Evolutionary conservation across 2,329 filamentous ascomycete genomes (phyloP).

Genomic region (Diaporthe citrichinensis): DNA sequence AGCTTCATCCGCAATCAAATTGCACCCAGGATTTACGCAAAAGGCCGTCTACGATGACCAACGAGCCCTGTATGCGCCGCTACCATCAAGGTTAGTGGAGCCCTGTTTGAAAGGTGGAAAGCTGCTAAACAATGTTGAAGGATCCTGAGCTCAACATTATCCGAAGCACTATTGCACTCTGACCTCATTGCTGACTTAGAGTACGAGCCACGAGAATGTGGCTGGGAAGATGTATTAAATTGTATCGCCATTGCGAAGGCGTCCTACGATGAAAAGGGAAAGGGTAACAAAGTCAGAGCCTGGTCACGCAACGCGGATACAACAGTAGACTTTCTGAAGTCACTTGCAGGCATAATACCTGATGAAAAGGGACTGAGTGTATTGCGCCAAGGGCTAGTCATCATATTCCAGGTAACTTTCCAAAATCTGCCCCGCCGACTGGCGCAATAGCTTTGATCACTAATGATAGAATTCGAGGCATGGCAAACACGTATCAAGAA

Average conservation of each 20-base stretch:
- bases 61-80: neutral
- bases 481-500: constrained; percentile 22
- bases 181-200: neutral
- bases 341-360: constrained; percentile 13
- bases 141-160: neutral
- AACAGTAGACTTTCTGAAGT: neutral
- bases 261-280: neutral
- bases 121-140: neutral
- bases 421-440: accelerated
- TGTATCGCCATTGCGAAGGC: neutral
- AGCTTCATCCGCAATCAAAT: too few relatives aligned
- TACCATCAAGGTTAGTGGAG: neutral
- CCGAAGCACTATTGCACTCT: neutral
- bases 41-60: neutral
- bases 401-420: constrained; percentile 4
- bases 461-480: neutral
- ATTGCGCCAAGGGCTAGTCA: constrained; percentile 7
- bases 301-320: neutral
- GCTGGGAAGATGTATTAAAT: constrained; percentile 16
- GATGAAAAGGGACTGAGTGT: constrained; percentile 24
- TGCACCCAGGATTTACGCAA: neutral
- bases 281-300: neutral
- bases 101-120: too few relatives aligned
- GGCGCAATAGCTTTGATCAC: neutral
- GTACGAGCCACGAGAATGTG: constrained; percentile 10